Base-by-base conservation (phyloP, 176 grass and related monocot genomes). In the Neostapfia colusana region DNA sequence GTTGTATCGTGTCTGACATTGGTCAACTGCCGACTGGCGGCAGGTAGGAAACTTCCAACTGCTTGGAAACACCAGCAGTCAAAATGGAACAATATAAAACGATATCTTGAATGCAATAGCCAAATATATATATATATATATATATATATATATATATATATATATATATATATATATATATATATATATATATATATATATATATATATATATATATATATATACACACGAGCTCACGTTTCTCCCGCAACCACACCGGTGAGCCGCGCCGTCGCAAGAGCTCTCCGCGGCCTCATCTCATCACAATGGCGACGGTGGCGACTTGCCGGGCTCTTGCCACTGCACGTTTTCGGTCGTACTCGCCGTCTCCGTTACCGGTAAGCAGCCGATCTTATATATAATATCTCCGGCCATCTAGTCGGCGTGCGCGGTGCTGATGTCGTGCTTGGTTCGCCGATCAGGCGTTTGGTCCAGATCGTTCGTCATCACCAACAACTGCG, bases 401-500 rank as follows among this genome's bases (percentile, higher is more conserved):
- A 5, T 69, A 31, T 2, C 31, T 31, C 31, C 31, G 31, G 31
- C 31, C 31, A 31, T 31, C 1, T 31, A 13, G 24, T 59, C 27
- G n/a, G 10, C 21, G 3, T 59, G 14, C 27, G 3, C 27, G 3
- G 27, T 63, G 27, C 15, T 63, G 17, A 62, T 3, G 31, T 31
- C 13, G 3, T 27, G 24, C 15, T 61, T 61, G 25, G 25, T 7
- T 15, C 10, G 10, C 4, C 26, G 4, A 48, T 34, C 67, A 70
- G 67, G 67, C 13, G 46, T 71, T 3, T 6, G 0, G 39, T 76
- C 73, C 10, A 63, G n/a, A 12, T 34, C 75, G 40, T 89, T 89
- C 43, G 86, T 76, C 8, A 54, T 92, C 21, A 62, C 43, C 20
- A 92, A 92, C 75, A 86, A 92, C 63, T 92, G 90, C 62, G 70